phyloP scores from a whole-genome alignment of 306 rosid species.

The Canavalia gladiata region DNA sequence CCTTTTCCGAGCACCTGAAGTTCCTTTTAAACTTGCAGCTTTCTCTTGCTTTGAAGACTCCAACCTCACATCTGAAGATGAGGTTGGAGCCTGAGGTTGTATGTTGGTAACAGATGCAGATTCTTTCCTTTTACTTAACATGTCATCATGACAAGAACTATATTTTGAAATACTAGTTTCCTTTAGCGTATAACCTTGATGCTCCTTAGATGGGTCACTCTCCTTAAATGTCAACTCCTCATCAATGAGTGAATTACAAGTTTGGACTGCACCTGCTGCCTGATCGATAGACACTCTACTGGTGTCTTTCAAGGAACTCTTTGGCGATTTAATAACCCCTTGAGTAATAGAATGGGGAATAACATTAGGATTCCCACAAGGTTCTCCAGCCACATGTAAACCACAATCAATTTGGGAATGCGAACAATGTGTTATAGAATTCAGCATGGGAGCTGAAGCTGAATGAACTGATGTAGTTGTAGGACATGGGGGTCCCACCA shows the following conservation, averaged over 20 bases:
- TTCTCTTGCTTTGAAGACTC: conserved; percentile 76
- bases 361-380: conserved; percentile 52
- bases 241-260: conserved; percentile 49
- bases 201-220: conserved; percentile 54
- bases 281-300: conserved; percentile 53
- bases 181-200: conserved; percentile 48
- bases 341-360: conserved; percentile 50
- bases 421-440: conserved; percentile 66
- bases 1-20: conserved; percentile 73
- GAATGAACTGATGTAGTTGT: conserved; percentile 90
- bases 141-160: conserved; percentile 50
- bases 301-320: conserved; percentile 51
- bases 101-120: conserved; percentile 52
- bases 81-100: conserved; percentile 54
- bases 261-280: conserved; percentile 50
- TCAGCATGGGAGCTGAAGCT: conserved; percentile 86
- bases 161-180: conserved; percentile 53
- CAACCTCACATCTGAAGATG: conserved; percentile 59
- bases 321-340: conserved; percentile 54
- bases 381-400: conserved; percentile 54
- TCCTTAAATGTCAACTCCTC: conserved; percentile 54
- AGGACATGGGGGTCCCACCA: conserved; percentile 76
- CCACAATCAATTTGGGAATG: conserved; percentile 52
- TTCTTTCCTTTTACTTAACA: conserved; percentile 50
- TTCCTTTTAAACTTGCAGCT: conserved; percentile 63